Conservation (phyloP, 1,139 yeast species). For the Blastobotrys apis region DNA sequence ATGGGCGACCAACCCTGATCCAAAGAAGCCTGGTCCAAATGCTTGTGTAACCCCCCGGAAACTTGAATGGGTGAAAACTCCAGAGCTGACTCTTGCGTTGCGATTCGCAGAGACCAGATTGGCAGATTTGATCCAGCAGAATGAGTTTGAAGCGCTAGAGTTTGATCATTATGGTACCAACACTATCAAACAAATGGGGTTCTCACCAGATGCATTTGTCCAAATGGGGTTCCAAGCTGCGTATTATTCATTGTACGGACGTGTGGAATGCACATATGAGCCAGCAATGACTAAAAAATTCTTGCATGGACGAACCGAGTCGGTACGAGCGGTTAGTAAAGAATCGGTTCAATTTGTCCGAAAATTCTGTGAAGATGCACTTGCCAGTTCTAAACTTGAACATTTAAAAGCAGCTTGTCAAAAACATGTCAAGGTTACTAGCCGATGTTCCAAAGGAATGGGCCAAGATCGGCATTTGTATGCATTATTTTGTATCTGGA, state of each 20-base stretch:
- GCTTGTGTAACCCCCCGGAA: constrained; percentile 64
- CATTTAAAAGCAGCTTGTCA: constrained; percentile 63
- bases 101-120: constrained; percentile 89
- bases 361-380: constrained; percentile 71
- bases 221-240: constrained; percentile 95
- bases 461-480: constrained; percentile 90
- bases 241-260: constrained; percentile 86
- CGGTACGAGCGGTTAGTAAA: constrained; percentile 75
- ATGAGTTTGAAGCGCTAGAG: constrained; percentile 79
- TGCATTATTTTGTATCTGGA: constrained; percentile 87
- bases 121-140: constrained; percentile 82
- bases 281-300: constrained; percentile 93
- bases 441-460: constrained; percentile 63
- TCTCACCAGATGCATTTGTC: constrained; percentile 90
- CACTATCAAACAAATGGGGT: constrained; percentile 76
- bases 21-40: constrained; percentile 42
- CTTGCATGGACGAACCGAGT: constrained; percentile 89
- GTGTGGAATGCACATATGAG: constrained; percentile 89
- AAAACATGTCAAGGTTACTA: constrained; percentile 65
- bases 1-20: constrained; percentile 54
- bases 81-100: constrained; percentile 70
- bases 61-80: constrained; percentile 81
- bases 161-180: constrained; percentile 73
- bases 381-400: constrained; percentile 57
- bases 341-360: constrained; percentile 81